These are phyloP conservation scores for Puccinia triticina DNA, from an alignment of 1,284 basidiomycete species.

Conservation along the genomic window DNA sequence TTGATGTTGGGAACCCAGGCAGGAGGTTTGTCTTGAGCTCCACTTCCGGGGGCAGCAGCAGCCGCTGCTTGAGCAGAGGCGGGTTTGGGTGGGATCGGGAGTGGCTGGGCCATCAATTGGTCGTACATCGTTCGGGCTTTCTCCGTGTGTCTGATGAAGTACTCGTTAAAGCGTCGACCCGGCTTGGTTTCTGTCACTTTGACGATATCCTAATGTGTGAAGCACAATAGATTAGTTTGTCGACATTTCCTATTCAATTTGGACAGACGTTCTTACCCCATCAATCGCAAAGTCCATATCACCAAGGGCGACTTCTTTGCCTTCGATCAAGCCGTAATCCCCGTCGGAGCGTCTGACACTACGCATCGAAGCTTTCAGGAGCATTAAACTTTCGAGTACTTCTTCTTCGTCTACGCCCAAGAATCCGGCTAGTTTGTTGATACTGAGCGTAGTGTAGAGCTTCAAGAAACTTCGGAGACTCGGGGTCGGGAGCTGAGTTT, in stretches of 20 bases:
- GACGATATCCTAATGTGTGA: slow-evolving; percentile 29
- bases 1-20: slow-evolving; percentile 39
- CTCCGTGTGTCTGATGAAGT: slow-evolving; percentile 47
- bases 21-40: slow-evolving; percentile 26
- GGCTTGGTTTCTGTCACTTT: slow-evolving; percentile 48
- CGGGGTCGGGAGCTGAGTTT: slow-evolving; percentile 75
- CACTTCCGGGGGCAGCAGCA: neutral
- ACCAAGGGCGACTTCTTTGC: slow-evolving; percentile 82
- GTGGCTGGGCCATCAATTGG: slow-evolving; percentile 38
- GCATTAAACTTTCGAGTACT: slow-evolving; percentile 94
- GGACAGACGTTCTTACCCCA: slow-evolving; percentile 67
- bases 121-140: slow-evolving; percentile 46
- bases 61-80: neutral
- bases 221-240: neutral
- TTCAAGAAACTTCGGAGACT: slow-evolving; percentile 90
- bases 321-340: slow-evolving; percentile 72
- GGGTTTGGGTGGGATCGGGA: slow-evolving; percentile 42
- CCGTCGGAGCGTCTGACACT: slow-evolving; percentile 70
- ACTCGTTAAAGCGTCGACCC: slow-evolving; percentile 46
- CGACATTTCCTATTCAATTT: neutral
- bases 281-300: slow-evolving; percentile 95
- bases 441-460: slow-evolving; percentile 89
- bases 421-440: slow-evolving; percentile 87
- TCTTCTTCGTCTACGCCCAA: slow-evolving; percentile 84
- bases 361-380: slow-evolving; percentile 77